These are phyloP conservation scores for Schwanniomyces vanrijiae DNA, from an alignment of 805 yeast genomes.

Conservation along the genomic window DNA sequence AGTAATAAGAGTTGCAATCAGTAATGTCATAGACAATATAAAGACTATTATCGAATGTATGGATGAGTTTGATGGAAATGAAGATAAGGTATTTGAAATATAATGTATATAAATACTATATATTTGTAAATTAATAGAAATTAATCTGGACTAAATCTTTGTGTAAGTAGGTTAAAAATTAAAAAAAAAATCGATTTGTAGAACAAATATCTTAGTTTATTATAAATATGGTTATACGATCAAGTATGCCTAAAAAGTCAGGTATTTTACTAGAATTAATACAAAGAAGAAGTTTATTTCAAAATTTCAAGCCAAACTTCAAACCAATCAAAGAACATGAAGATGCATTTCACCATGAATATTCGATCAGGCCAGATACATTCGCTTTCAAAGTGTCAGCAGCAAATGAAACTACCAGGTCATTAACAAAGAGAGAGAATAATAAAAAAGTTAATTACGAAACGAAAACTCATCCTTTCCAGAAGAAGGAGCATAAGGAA, in stretches of 20 bases:
- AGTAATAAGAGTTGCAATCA: slow-evolving; percentile 79
- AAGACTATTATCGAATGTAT: slow-evolving; percentile 78
- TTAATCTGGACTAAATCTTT: neutral
- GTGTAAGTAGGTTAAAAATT: neutral
- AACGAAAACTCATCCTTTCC: slow-evolving; percentile 21
- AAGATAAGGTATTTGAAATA: slow-evolving; percentile 18
- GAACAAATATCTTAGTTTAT: neutral
- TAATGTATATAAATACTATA: neutral
- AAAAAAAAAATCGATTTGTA: neutral
- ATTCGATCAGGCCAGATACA: slow-evolving; percentile 45
- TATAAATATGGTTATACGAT: neutral
- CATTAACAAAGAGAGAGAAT: slow-evolving; percentile 6
- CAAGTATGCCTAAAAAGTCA: neutral
- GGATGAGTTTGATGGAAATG: slow-evolving; percentile 59
- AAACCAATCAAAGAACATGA: slow-evolving; percentile 9
- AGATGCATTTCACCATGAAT: slow-evolving; percentile 34
- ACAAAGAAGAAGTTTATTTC: neutral
- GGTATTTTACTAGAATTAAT: neutral
- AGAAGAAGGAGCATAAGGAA: slow-evolving; percentile 11
- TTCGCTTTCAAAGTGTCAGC: slow-evolving; percentile 41
- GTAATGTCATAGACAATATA: slow-evolving; percentile 73
- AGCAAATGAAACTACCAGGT: slow-evolving; percentile 16
- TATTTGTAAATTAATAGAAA: neutral
- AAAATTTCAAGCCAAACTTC: slow-evolving; percentile 4
- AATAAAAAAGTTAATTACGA: neutral